Base-by-base conservation (phyloP, 2,329 filamentous ascomycete species). In the Pyrenophora seminiperda region DNA sequence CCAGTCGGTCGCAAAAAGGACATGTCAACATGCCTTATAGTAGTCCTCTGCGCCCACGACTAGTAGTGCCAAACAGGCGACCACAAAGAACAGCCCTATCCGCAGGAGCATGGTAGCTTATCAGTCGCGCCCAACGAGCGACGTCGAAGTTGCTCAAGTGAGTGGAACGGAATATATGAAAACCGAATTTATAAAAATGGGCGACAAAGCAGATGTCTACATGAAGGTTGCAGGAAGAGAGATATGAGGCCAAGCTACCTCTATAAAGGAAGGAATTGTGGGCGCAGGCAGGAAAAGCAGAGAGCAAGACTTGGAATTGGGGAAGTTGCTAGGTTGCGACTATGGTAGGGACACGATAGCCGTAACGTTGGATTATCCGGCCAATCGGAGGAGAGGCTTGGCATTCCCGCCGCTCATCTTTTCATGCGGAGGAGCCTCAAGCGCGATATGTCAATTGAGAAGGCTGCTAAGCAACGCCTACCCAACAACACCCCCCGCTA, bases 1-100 rank as follows among this genome's bases (percentile, higher is more conserved):
- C 11, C 2, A 6, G 18, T 9, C 13, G n/a, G 20, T 15, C 17
- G 3, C n/a, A 9, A 37, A 10, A 14, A 46, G 7, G 3, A 13
- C 31, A 18, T 29, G 40, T 53, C 34, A 7, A 43, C 69, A 44
- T 72, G 88, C 88, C 74, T 91, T 90, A 75, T 94, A 94, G 70
- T 86, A 93, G 72, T 94, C 90, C 67, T 92, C 77, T 31, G 78
- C 78, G 27, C 73, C 75, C 43, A 78, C 62, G 19, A 73, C 76
- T 14, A 80, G 62, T 15, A 77, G 68, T 29, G 77, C 62, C 41
- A 81, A 58, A 53, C 70, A 73, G 36, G 76, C 66, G 41, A 79
- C 61, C 15, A 77, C 63, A 46, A 79, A 59, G 18, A 77, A 61
- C 44, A 79, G 62, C 30, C 69, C 66, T 60, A 75, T 69, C 59